phyloP scores from a whole-genome alignment of 1,284 basidiomycete species.

The Irpex sp. region DNA sequence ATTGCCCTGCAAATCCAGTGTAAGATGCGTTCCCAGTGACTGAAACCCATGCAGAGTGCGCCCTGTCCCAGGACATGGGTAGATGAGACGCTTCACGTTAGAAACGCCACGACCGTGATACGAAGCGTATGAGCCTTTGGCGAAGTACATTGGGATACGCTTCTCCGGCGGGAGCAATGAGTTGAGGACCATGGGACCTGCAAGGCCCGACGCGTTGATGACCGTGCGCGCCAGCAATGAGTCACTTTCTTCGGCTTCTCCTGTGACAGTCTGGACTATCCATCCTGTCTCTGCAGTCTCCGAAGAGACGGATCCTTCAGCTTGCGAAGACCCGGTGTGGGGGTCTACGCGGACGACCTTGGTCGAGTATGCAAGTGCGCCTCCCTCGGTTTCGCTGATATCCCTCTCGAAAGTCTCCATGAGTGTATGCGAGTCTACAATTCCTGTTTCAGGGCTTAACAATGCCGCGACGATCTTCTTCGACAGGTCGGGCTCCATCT shows the following conservation, averaged over 20 bases:
- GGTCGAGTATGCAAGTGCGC: conserved; percentile 79
- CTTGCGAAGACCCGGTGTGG: conserved; percentile 20
- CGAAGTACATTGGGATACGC: conserved; percentile 68
- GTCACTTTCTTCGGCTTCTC: conserved; percentile 46
- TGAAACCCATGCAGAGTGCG: conserved; percentile 58
- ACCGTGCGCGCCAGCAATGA: conserved; percentile 80
- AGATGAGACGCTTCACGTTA: conserved; percentile 74
- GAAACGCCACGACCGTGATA: conserved; percentile 75
- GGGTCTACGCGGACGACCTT: conserved; percentile 86
- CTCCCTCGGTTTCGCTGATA: conserved; percentile 63
- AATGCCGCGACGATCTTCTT: conserved; percentile 67
- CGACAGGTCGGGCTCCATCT: conserved; percentile 81
- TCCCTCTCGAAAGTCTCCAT: conserved; percentile 80
- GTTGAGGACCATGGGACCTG: conserved; percentile 67
- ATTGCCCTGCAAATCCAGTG: conserved; percentile 83
- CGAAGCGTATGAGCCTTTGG: conserved; percentile 80
- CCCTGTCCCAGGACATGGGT: conserved; percentile 75
- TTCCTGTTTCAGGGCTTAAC: conserved; percentile 85
- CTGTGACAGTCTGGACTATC: conserved; percentile 65
- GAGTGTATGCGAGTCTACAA: conserved; percentile 81
- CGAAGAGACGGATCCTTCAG: conserved; percentile 20
- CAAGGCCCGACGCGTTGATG: conserved; percentile 87
- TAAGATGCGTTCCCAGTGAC: conserved; percentile 87
- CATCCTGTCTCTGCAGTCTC: conserved; percentile 43
- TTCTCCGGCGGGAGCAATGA: conserved; percentile 52